Evolutionary conservation across 2,329 filamentous ascomycete species (phyloP).

Genomic region (Aschersonia sp.): DNA sequence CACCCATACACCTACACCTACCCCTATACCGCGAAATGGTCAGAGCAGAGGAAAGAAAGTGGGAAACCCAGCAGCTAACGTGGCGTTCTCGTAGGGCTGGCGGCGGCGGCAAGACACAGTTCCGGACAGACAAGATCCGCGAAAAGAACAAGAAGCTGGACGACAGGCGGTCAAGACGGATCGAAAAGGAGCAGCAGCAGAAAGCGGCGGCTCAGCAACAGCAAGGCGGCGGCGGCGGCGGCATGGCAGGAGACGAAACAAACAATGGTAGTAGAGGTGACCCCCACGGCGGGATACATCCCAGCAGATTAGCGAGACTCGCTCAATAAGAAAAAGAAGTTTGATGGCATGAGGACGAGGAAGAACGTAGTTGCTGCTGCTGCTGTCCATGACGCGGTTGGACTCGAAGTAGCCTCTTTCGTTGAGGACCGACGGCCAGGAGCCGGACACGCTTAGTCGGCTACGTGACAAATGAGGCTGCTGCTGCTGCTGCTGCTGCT

Average conservation of each 20-base stretch:
- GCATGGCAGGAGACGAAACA: conserved; percentile 9
- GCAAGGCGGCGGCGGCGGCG: background rate
- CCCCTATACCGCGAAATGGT: no score
- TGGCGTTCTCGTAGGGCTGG: conserved; percentile 45
- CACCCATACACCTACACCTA: background rate
- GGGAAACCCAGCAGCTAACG: no score
- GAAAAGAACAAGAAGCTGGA: conserved; percentile 78
- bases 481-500: no score
- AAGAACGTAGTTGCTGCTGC: no score
- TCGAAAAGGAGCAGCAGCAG: conserved; percentile 28
- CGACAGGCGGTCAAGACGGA: conserved; percentile 40
- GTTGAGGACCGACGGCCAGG: no score
- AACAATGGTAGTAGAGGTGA: conserved; percentile 9
- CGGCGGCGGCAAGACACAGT: conserved; percentile 65
- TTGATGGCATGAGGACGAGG: no score
- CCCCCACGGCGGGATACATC: conserved; percentile 29
- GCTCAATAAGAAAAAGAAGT: background rate
- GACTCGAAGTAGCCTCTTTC: no score
- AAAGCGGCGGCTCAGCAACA: conserved; percentile 9
- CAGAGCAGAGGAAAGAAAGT: no score
- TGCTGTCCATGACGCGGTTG: no score
- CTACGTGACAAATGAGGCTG: no score
- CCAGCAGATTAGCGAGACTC: conserved; percentile 28
- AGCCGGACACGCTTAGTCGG: no score
- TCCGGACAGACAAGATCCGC: conserved; percentile 61